Evolutionary conservation across 371 early-diverging fungal species (phyloP).

Genomic region (Mucor racemosus): DNA sequence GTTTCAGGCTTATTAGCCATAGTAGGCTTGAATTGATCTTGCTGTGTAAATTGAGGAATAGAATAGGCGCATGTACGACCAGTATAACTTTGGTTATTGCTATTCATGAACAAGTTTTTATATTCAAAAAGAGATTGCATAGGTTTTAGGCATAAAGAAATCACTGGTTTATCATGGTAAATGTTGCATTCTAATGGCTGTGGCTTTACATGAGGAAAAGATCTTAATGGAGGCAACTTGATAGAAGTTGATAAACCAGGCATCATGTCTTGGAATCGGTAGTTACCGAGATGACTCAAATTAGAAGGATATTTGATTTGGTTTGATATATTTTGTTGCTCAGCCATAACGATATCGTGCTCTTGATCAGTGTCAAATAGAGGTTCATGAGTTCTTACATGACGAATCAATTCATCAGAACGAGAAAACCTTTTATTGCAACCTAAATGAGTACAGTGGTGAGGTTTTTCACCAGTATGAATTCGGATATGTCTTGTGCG

Average conservation of each 20-base stretch:
- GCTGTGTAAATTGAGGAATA: background rate
- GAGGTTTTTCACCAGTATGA: constrained; percentile 86
- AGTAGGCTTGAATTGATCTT: background rate
- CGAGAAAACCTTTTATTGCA: constrained; percentile 80
- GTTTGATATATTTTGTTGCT: background rate
- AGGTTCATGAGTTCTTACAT: constrained; percentile 58
- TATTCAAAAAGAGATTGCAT: constrained; percentile 7
- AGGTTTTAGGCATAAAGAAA: background rate
- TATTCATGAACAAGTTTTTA: background rate
- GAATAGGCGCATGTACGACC: background rate
- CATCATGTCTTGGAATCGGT: background rate
- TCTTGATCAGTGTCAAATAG: background rate
- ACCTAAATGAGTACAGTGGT: constrained; percentile 65
- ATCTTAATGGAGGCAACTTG: constrained; percentile 14
- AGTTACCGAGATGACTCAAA: background rate
- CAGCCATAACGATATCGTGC: background rate
- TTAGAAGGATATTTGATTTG: background rate
- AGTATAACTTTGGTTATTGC: background rate
- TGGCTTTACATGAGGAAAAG: constrained; percentile 1
- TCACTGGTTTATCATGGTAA: background rate
- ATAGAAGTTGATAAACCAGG: background rate
- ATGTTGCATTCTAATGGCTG: constrained; percentile 18
- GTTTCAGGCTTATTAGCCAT: background rate
- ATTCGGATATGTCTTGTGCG: constrained; percentile 78
- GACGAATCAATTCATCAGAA: constrained; percentile 67